A percentile compares a stretch with the other conserved stretches of the same genome.
These are phyloP conservation scores for Graphium sp. DNA, from an alignment of 2,329 filamentous ascomycete species.

Conservation along the genomic window DNA sequence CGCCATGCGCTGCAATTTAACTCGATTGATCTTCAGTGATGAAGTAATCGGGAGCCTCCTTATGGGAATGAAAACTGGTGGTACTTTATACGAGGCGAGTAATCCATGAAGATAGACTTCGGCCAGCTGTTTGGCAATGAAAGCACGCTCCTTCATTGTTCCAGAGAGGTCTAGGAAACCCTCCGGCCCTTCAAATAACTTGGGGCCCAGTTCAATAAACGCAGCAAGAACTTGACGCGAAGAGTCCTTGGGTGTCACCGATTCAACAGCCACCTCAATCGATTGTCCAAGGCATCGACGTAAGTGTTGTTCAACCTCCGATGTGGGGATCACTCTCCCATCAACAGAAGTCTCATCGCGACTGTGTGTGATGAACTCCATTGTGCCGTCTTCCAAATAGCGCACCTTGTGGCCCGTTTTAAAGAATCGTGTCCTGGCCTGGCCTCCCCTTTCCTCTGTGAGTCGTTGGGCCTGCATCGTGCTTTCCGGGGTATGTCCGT, in stretches of 20 bases:
- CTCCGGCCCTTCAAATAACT: constrained; percentile 17
- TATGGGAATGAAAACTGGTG: constrained; percentile 29
- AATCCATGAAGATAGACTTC: constrained; percentile 20
- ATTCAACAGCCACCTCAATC: constrained; percentile 30
- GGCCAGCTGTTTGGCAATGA: constrained; percentile 24
- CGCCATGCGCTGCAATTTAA: constrained; percentile 26
- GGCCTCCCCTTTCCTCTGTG: constrained; percentile 8
- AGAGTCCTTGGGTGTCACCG: constrained; percentile 25
- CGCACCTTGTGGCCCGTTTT: constrained; percentile 34
- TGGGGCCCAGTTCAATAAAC: constrained; percentile 29
- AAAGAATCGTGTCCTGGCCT: constrained; percentile 19
- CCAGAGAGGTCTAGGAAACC: constrained; percentile 19
- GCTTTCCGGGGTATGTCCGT: constrained; percentile 3
- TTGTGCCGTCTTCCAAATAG: constrained; percentile 27
- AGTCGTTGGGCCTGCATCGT: constrained; percentile 11
- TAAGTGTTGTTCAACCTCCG: constrained; percentile 27
- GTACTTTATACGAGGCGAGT: constrained; percentile 24
- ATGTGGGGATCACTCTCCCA: constrained; percentile 20
- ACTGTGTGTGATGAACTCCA: constrained; percentile 27
- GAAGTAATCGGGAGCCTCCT: constrained; percentile 28
- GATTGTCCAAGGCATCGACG: constrained; percentile 26
- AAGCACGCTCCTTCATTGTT: constrained; percentile 23
- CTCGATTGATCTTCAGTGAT: constrained; percentile 31
- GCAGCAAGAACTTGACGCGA: constrained; percentile 23
- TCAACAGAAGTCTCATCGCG: constrained; percentile 22